Evolutionary conservation across 2,329 filamentous ascomycete species (phyloP).

Genomic region (Fusarium phyllophilum): DNA sequence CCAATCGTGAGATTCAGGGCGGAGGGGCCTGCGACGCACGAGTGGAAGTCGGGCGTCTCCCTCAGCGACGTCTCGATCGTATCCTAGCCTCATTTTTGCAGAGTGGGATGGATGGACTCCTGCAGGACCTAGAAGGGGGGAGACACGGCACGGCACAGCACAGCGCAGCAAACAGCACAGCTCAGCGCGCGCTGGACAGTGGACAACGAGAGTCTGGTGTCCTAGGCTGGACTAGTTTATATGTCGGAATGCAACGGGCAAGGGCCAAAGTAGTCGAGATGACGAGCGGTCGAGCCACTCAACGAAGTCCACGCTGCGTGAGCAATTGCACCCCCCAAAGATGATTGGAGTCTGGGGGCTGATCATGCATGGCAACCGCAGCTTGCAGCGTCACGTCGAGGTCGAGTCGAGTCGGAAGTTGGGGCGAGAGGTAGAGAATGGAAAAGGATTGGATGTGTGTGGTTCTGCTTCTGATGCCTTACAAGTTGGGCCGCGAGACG

Average conservation of each 20-base stretch:
- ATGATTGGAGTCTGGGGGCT: conserved; percentile 44
- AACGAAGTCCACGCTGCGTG: conserved; percentile 45
- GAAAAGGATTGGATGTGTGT: conserved; percentile 20
- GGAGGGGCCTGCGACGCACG: conserved; percentile 44
- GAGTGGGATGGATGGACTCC: conserved; percentile 30
- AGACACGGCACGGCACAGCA: conserved; percentile 40
- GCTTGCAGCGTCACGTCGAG: conserved; percentile 40
- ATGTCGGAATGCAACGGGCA: conserved; percentile 26
- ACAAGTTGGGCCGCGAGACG: conserved; percentile 43
- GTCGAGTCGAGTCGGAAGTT: conserved; percentile 21
- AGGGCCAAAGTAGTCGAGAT: conserved; percentile 32
- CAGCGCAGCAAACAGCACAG: conserved; percentile 40
- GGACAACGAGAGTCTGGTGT: conserved; percentile 15
- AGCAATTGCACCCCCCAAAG: conserved; percentile 40
- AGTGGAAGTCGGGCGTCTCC: conserved; percentile 42
- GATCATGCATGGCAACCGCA: conserved; percentile 47
- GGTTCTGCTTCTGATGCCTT: conserved; percentile 33
- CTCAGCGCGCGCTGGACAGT: conserved; percentile 7
- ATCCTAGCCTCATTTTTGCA: conserved; percentile 48
- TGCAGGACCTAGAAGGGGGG: conserved; percentile 26
- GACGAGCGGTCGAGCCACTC: conserved; percentile 41
- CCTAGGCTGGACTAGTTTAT: conserved; percentile 35
- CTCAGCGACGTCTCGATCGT: conserved; percentile 45
- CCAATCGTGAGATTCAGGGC: conserved; percentile 41
- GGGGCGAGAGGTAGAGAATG: conserved; percentile 39